Evolutionary conservation across 2,329 filamentous ascomycete species (phyloP).

Genomic region (Corinectria fuckeliana): DNA sequence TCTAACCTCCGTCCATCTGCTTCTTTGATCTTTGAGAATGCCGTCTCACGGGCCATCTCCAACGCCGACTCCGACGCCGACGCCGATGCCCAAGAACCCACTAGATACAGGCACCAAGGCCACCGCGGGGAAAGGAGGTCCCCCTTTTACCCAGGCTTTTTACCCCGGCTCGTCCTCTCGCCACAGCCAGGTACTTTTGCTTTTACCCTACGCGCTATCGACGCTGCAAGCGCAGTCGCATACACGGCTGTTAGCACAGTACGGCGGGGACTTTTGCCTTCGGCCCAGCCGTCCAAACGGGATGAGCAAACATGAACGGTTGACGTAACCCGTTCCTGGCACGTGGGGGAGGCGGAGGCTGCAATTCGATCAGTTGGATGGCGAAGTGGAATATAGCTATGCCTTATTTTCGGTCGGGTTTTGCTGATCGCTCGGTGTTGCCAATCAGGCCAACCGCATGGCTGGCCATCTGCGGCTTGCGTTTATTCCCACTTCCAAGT

Average conservation of each 20-base stretch:
- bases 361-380: background rate
- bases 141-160: background rate
- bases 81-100: background rate
- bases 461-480: background rate
- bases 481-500: background rate
- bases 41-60: background rate
- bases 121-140: background rate
- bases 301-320: conserved; percentile 2
- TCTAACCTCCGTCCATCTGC: background rate
- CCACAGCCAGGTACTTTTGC: background rate
- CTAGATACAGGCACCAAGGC: background rate
- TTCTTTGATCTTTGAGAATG: background rate
- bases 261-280: background rate
- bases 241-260: conserved; percentile 15
- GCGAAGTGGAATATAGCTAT: background rate
- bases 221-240: conserved; percentile 12
- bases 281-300: background rate
- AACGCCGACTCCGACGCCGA: background rate
- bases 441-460: background rate
- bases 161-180: background rate
- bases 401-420: background rate
- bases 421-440: background rate
- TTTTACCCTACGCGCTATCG: conserved; percentile 17
- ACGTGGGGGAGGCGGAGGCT: conserved; percentile 3
- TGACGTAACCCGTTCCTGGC: background rate